These are phyloP conservation scores for Durusdinium trenchii DNA, from an alignment of 73 alveolate species.

Conservation along the genomic window DNA sequence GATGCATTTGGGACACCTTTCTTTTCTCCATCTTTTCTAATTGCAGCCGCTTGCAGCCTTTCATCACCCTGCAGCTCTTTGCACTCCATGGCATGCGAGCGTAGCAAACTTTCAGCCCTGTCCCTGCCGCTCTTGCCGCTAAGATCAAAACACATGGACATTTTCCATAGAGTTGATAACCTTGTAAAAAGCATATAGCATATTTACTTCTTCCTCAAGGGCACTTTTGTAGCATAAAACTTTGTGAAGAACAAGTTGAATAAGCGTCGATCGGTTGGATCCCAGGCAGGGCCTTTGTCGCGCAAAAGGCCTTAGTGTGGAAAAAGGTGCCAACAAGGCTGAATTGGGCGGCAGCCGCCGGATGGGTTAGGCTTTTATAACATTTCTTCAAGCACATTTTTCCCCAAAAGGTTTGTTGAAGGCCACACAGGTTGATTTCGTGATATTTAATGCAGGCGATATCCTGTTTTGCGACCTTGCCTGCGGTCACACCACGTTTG, in stretches of 20 bases:
- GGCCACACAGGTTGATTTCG: background rate
- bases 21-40: background rate
- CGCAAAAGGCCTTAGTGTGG: constrained; percentile 30
- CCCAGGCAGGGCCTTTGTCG: constrained; percentile 82
- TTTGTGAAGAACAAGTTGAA: background rate
- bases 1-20: too few relatives aligned
- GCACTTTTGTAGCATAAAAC: too few relatives aligned
- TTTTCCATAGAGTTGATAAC: too few relatives aligned
- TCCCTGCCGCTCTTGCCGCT: constrained; percentile 75
- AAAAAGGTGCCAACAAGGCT: constrained; percentile 48
- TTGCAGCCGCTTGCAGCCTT: background rate
- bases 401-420: background rate
- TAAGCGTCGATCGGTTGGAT: background rate
- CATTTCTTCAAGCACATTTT: too few relatives aligned
- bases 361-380: background rate
- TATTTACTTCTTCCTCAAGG: too few relatives aligned
- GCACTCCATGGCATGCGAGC: constrained; percentile 65
- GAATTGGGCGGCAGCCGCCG: background rate
- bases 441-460: background rate
- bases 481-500: background rate
- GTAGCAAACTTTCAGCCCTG: constrained; percentile 57
- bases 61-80: background rate
- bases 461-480: background rate
- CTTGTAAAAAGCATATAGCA: too few relatives aligned
- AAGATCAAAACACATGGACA: background rate